Conservation (phyloP, 352 stramenopile genomes). For the Pythium phragmiticola region DNA sequence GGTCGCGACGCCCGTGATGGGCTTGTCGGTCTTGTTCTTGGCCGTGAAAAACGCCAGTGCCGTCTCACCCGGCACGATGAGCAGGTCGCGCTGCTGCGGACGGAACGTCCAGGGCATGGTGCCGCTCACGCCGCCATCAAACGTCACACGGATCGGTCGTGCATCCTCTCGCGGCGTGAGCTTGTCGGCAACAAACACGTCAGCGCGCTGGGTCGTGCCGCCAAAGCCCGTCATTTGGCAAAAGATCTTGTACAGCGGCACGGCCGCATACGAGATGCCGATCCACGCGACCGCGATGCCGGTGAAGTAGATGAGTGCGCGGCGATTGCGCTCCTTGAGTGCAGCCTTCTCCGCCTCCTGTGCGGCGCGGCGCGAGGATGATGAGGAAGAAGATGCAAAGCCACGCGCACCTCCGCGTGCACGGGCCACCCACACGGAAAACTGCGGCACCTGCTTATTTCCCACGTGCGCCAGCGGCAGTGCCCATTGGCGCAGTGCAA, state of each 20-base stretch:
- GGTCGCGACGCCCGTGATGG: constrained; percentile 98
- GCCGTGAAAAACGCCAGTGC: constrained; percentile 99
- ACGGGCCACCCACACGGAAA: constrained; percentile 13
- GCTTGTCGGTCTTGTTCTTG: constrained; percentile 96
- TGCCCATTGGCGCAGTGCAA: not conserved
- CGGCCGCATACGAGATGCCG: constrained; percentile 95
- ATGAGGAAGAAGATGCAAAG: constrained; percentile 41
- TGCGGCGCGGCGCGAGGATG: constrained; percentile 32
- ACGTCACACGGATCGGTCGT: constrained; percentile 94
- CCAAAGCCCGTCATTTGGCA: constrained; percentile 98
- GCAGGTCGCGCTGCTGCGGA: constrained; percentile 93
- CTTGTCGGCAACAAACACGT: constrained; percentile 76
- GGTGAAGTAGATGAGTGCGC: constrained; percentile 91
- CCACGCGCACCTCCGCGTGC: constrained; percentile 8
- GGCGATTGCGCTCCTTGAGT: constrained; percentile 88
- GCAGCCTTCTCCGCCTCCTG: constrained; percentile 39
- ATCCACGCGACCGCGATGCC: constrained; percentile 93
- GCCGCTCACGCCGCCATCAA: constrained; percentile 94
- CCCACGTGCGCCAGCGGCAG: constrained; percentile 21
- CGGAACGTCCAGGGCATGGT: constrained; percentile 97
- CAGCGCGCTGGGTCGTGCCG: constrained; percentile 88
- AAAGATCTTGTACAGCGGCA: constrained; percentile 99
- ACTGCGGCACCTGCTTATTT: constrained; percentile 16
- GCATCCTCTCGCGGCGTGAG: constrained; percentile 91
- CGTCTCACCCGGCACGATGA: constrained; percentile 95